Conservation (phyloP, 805 yeast genomes). For the Torulaspora gathmanii region DNA sequence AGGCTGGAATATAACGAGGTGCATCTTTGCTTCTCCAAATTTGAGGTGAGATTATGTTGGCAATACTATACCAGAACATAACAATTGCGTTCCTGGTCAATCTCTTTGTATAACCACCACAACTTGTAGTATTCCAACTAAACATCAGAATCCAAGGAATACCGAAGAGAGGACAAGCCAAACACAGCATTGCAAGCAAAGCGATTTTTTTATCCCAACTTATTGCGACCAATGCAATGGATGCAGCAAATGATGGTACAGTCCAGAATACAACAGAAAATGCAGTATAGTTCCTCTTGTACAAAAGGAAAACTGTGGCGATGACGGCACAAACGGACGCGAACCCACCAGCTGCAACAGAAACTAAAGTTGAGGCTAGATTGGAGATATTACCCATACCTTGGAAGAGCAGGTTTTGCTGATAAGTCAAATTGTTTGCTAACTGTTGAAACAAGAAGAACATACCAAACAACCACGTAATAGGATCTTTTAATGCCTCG, state of each 20-base stretch:
- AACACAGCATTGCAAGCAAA: constrained; percentile 43
- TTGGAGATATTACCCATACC: constrained; percentile 43
- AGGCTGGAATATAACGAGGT: constrained; percentile 44
- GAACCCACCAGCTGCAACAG: constrained; percentile 51
- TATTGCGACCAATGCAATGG: constrained; percentile 43
- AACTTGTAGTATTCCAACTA: constrained; percentile 35
- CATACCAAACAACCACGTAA: constrained; percentile 41
- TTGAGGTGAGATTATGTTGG: constrained; percentile 54
- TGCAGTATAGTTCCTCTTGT: constrained; percentile 39
- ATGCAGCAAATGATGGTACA: constrained; percentile 43
- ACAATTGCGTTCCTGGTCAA: constrained; percentile 43
- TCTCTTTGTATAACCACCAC: constrained; percentile 50
- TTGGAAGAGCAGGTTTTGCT: constrained; percentile 46
- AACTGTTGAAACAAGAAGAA: constrained; percentile 44
- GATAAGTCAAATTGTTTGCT: constrained; percentile 51
- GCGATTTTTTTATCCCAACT: constrained; percentile 45
- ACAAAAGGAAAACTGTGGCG: constrained; percentile 36
- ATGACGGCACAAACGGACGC: constrained; percentile 40
- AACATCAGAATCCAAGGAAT: constrained; percentile 39
- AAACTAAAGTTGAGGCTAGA: constrained; percentile 47
- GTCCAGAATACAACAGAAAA: constrained; percentile 38
- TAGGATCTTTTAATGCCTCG: constrained; percentile 49
- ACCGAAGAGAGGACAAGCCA: constrained; percentile 46
- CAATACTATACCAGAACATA: constrained; percentile 44
- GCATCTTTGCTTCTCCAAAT: constrained; percentile 47